These are phyloP conservation scores for Avicennia marina DNA, from an alignment of 257 asterid genomes.

Conservation along the genomic window DNA sequence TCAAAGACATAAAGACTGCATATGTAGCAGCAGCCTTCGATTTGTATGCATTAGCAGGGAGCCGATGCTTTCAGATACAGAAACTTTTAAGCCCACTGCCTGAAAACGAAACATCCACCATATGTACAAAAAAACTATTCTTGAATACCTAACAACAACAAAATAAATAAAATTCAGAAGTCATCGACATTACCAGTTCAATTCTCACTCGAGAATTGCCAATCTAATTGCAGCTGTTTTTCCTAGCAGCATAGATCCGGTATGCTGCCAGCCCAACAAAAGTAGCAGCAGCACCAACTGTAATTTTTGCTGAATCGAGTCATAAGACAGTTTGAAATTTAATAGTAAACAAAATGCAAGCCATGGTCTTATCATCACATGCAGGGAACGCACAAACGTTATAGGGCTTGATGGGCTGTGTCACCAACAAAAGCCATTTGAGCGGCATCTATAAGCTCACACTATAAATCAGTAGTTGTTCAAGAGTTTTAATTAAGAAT, in stretches of 20 bases:
- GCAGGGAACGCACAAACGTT: too few species aligned
- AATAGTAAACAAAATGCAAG: constrained; percentile 3
- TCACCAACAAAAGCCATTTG: too few species aligned
- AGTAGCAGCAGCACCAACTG: constrained; percentile 90
- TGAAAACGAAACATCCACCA: constrained; percentile 1
- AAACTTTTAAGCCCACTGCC: neutral
- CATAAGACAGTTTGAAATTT: constrained; percentile 5
- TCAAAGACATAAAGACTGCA: constrained; percentile 9
- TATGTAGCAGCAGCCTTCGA: neutral
- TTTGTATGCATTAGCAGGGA: constrained; percentile 8
- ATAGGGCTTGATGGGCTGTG: too few species aligned
- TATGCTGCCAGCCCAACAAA: constrained; percentile 82
- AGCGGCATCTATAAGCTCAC: too few species aligned
- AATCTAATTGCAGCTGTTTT: constrained; percentile 54
- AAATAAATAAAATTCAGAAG: too few species aligned
- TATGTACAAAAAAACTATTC: constrained; percentile 4
- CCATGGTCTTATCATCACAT: constrained; percentile 1
- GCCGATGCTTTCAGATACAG: constrained; percentile 10
- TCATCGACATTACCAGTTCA: constrained; percentile 12
- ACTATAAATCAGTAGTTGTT: too few species aligned
- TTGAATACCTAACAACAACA: too few species aligned
- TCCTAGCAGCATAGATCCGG: constrained; percentile 75
- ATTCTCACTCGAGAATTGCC: constrained; percentile 21
- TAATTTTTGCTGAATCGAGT: constrained; percentile 21
- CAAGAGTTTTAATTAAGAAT: neutral